A percentile compares a stretch with the other conserved stretches of the same genome.
These are phyloP conservation scores for Trichothecium sympodiale DNA, from an alignment of 2,329 filamentous ascomycete species.

Conservation along the genomic window DNA sequence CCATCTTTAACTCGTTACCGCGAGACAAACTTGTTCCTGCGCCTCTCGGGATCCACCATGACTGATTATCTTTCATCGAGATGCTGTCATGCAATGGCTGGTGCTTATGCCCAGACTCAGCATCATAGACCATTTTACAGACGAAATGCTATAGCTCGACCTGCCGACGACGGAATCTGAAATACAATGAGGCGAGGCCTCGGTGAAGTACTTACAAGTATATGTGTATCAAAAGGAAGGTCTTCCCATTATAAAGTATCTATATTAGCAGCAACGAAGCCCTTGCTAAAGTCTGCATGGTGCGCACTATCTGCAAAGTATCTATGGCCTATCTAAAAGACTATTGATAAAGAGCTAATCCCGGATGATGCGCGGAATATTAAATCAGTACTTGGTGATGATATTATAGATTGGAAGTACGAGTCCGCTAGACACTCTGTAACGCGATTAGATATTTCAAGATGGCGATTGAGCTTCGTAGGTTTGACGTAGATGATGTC, in stretches of 20 bases:
- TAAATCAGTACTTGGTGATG: too few species aligned
- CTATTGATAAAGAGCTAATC: neutral
- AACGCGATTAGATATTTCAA: neutral
- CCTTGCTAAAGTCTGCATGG: conserved; percentile 8
- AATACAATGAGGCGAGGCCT: conserved; percentile 14
- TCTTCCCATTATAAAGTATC: conserved; percentile 11
- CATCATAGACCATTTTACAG: too few species aligned
- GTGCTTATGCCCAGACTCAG: too few species aligned
- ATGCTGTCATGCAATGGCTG: too few species aligned
- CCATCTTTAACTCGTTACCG: too few species aligned
- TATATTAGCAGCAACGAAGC: conserved; percentile 9
- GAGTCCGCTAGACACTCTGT: neutral
- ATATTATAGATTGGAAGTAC: neutral
- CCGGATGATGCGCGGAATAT: too few species aligned
- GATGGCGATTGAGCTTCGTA: neutral
- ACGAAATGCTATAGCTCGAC: too few species aligned
- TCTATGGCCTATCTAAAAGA: neutral
- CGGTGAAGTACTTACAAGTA: neutral
- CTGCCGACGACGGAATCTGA: conserved; percentile 10
- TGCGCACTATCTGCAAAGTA: neutral
- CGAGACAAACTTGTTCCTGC: too few species aligned
- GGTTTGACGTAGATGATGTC: conserved; percentile 27
- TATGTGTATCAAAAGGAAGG: conserved; percentile 12
- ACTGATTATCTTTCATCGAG: too few species aligned
- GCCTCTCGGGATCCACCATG: too few species aligned